These are phyloP conservation scores for Leishmania major DNA, from an alignment of 208 protist species.

Conservation along the genomic window DNA sequence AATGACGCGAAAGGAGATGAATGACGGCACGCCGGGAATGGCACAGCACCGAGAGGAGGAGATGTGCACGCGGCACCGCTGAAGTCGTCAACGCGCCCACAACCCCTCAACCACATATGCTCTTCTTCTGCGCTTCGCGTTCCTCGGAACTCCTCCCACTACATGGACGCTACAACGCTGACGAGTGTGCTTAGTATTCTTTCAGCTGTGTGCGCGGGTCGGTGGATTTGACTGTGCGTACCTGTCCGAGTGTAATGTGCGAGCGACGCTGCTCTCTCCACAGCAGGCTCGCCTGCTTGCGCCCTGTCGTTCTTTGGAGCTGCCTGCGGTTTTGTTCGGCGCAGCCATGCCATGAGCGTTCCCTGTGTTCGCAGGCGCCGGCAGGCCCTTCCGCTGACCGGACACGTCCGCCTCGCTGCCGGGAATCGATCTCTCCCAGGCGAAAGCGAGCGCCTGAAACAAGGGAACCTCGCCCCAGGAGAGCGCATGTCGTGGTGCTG, in stretches of 20 bases:
- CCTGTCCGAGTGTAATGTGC: background rate
- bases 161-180: background rate
- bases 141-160: background rate
- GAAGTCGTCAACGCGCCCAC: background rate
- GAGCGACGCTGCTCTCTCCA: background rate
- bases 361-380: background rate
- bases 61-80: background rate
- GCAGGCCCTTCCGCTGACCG: background rate
- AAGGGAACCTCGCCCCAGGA: background rate
- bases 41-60: slow-evolving; percentile 8
- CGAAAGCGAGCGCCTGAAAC: background rate
- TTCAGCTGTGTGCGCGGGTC: no score
- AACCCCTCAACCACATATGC: background rate
- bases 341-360: background rate
- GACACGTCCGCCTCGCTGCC: background rate
- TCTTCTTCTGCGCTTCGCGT: background rate
- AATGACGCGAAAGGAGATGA: slow-evolving; percentile 8
- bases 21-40: slow-evolving; percentile 18
- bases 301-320: background rate
- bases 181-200: background rate
- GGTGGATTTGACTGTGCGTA: background rate
- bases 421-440: background rate
- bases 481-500: background rate
- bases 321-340: background rate
- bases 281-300: background rate